Percentiles rank a stretch among this genome's conserved stretches.
phyloP scores from a whole-genome alignment of 441 rosid genomes.

The Omphalea diandra region DNA sequence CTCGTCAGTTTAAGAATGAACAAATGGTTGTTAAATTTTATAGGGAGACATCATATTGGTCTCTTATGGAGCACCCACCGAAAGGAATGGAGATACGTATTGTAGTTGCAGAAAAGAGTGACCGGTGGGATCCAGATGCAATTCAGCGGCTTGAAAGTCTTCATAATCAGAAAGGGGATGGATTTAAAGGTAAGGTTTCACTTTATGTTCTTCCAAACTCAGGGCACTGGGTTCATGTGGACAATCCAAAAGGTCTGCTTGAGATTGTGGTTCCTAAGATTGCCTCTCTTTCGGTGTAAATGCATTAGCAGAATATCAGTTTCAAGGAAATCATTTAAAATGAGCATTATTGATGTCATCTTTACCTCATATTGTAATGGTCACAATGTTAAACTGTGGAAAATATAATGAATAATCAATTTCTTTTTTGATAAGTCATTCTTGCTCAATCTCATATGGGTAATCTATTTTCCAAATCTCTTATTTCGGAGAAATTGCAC shows the following conservation, averaged over 20 bases:
- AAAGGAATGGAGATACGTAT: conserved; percentile 64
- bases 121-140: conserved; percentile 62
- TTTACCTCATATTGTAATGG: not conserved
- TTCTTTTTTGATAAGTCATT: not conserved
- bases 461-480: too few species aligned
- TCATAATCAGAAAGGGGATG: conserved; percentile 35
- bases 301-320: not conserved
- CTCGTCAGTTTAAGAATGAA: not conserved
- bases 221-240: conserved; percentile 96
- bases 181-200: conserved; percentile 48
- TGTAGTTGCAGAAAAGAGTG: conserved; percentile 85
- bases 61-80: conserved; percentile 84
- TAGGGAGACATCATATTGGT: conserved; percentile 85
- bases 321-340: not conserved
- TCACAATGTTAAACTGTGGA: not conserved
- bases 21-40: conserved; percentile 10
- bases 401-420: not conserved
- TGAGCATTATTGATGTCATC: not conserved
- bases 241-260: conserved; percentile 86
- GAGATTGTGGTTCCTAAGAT: conserved; percentile 63
- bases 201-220: conserved; percentile 68
- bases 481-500: too few species aligned
- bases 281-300: conserved; percentile 34
- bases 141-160: conserved; percentile 56
- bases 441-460: too few species aligned